Percentiles rank a stretch among this genome's conserved stretches.
Conservation (phyloP, 202 grass and related monocot species). For the Eragrostis tef region DNA sequence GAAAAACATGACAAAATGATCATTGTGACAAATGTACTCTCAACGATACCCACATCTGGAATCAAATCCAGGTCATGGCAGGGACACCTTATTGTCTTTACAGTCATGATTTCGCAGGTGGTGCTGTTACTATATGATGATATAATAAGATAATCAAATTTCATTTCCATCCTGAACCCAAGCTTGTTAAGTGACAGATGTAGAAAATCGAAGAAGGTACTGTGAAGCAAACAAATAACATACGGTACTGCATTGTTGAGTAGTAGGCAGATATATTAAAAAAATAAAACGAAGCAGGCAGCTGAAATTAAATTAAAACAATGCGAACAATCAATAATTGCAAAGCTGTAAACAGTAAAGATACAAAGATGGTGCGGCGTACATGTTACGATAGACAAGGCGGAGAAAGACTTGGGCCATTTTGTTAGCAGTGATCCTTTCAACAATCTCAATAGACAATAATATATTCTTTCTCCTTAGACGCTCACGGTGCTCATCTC, state of each 20-base stretch:
- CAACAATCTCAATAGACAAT: constrained; percentile 71
- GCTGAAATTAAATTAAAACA: constrained; percentile 3
- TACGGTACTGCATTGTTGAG: neutral
- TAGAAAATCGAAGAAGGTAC: neutral
- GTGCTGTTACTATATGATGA: constrained; percentile 5
- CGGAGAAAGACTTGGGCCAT: constrained; percentile 75
- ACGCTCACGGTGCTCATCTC: constrained; percentile 50
- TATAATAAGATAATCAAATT: constrained; percentile 26
- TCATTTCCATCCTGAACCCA: neutral
- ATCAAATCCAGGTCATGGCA: neutral
- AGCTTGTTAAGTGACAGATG: neutral
- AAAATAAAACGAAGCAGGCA: neutral
- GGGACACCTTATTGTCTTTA: neutral
- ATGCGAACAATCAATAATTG: constrained; percentile 6
- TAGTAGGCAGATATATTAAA: constrained; percentile 4
- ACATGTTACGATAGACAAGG: constrained; percentile 77
- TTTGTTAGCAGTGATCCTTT: constrained; percentile 73
- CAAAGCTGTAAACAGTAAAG: constrained; percentile 33
- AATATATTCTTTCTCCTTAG: constrained; percentile 57
- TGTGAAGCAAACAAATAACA: neutral
- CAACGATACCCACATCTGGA: neutral
- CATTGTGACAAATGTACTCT: neutral
- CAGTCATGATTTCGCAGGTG: neutral
- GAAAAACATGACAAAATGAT: neutral
- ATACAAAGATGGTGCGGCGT: constrained; percentile 41